Evolutionary conservation across 1,139 yeast genomes (phyloP), one percentile per base, ranked within the genome.

Genomic region (Schizosaccharomyces versatilis): DNA sequence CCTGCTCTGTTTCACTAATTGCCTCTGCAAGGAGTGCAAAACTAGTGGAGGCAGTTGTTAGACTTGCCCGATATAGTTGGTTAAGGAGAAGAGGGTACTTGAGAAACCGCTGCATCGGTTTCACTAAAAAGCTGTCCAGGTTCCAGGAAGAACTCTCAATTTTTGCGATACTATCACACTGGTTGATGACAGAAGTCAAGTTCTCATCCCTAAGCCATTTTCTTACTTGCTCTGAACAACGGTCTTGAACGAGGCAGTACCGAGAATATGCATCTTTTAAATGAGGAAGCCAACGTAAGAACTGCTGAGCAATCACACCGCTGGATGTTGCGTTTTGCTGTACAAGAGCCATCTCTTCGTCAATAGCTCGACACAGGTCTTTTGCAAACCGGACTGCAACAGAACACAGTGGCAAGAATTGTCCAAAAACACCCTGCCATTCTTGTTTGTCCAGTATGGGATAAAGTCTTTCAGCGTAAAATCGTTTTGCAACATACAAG

Each of bases 51-150:
- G 32, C 32, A 17, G 38, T 36, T n/a, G 32, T 32, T 17, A 15
- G 7, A 32, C 38, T 36, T 24, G 49, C 19, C n/a, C 32, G 19
- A 14, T 44, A 44, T 9, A 61, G 48, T 19, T 57, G 56, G 14
- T 57, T 55, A 24, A 70, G 57, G 24, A 71, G 62, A 36, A 71
- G 59, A 0, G 73, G 73, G 55, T 71, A 71, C 58, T 70, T 69
- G 54, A 69, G 63, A 36, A 71, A 58, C 40, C 74, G 61, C 59
- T 71, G 74, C 14, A 71, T 71, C 1, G 74, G 74, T 57, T 71
- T 71, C 59, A 71, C 68, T 38, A 71, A 62, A 41, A 71, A 60
- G 1, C 71, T 62, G 53, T 70, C 74, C 42, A 71, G 59, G 15
- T 70, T 67, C 71, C 72, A 68, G 0, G 73, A 72, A 2, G 64